Conservation (phyloP, 768 basidiomycete species). For the Boletales sp. region DNA sequence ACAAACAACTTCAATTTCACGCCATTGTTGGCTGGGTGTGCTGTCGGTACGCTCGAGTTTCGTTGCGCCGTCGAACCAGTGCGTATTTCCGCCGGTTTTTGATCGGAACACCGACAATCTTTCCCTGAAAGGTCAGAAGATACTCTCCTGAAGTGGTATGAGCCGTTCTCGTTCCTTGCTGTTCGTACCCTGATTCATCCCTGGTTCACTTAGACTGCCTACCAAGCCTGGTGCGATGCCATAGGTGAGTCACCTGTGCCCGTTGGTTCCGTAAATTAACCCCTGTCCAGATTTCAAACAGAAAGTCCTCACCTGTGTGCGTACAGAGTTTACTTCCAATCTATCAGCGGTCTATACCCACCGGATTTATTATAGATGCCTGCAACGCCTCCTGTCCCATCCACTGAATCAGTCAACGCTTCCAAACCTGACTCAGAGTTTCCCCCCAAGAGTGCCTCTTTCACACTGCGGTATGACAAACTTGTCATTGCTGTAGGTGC, state of each 20-base stretch:
- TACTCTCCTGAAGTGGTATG: conserved; percentile 56
- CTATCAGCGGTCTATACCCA: not conserved
- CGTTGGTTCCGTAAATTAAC: conserved; percentile 5
- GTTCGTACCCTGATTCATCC: not conserved
- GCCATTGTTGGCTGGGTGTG: conserved; percentile 50
- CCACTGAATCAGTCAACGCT: conserved; percentile 14
- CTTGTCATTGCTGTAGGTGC: conserved; percentile 83
- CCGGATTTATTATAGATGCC: conserved; percentile 46
- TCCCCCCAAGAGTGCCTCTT: conserved; percentile 34
- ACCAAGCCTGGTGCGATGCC: conserved; percentile 74
- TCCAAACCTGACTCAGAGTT: conserved; percentile 13
- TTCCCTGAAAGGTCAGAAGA: conserved; percentile 43
- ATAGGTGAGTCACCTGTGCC: conserved; percentile 44
- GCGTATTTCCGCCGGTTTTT: conserved; percentile 20
- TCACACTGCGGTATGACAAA: conserved; percentile 70
- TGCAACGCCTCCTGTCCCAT: conserved; percentile 47
- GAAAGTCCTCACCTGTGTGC: conserved; percentile 57
- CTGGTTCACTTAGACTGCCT: conserved; percentile 42
- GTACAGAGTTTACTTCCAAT: conserved; percentile 22
- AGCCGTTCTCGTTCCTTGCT: not conserved
- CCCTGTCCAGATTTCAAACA: conserved; percentile 50
- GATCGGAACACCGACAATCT: conserved; percentile 4
- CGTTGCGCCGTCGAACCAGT: conserved; percentile 80
- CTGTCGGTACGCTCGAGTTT: conserved; percentile 84
- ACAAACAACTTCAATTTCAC: conserved; percentile 42